Evolutionary conservation across 805 yeast genomes (phyloP).

Genomic region (Wickerhamomyces alni): DNA sequence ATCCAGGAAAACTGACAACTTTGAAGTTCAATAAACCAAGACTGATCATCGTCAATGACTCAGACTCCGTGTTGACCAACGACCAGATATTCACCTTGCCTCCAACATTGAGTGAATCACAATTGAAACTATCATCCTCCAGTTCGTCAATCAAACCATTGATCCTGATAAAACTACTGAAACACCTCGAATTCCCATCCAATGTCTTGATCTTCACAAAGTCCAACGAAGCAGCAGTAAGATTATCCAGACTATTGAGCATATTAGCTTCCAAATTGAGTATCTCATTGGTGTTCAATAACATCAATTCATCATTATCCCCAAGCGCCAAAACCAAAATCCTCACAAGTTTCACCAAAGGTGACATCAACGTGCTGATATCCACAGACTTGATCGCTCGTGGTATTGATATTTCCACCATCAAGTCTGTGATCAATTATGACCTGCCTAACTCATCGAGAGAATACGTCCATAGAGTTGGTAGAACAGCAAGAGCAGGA

Average conservation of each 20-base stretch:
- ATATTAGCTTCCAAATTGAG: slow-evolving; percentile 30
- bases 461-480: slow-evolving; percentile 93
- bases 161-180: slow-evolving; percentile 51
- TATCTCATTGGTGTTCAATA: slow-evolving; percentile 26
- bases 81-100: slow-evolving; percentile 61
- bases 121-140: slow-evolving; percentile 30
- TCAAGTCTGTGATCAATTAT: slow-evolving; percentile 78
- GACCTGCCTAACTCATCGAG: slow-evolving; percentile 85
- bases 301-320: slow-evolving; percentile 55
- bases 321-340: slow-evolving; percentile 47
- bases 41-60: slow-evolving; percentile 64
- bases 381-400: slow-evolving; percentile 95
- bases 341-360: slow-evolving; percentile 52
- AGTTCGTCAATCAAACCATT: slow-evolving; percentile 64
- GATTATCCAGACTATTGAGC: slow-evolving; percentile 58
- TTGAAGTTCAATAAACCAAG: slow-evolving; percentile 68
- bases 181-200: slow-evolving; percentile 22
- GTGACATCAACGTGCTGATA: slow-evolving; percentile 47
- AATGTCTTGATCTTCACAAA: slow-evolving; percentile 60
- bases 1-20: slow-evolving; percentile 77
- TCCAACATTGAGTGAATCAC: slow-evolving; percentile 38
- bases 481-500: slow-evolving; percentile 95
- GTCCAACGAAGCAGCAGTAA: slow-evolving; percentile 82
- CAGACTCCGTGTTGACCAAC: slow-evolving; percentile 32
- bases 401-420: slow-evolving; percentile 76